Percentiles rank a stretch among this genome's conserved stretches.
Conservation (phyloP, 805 yeast species). For the Candida pseudofarinosa region DNA sequence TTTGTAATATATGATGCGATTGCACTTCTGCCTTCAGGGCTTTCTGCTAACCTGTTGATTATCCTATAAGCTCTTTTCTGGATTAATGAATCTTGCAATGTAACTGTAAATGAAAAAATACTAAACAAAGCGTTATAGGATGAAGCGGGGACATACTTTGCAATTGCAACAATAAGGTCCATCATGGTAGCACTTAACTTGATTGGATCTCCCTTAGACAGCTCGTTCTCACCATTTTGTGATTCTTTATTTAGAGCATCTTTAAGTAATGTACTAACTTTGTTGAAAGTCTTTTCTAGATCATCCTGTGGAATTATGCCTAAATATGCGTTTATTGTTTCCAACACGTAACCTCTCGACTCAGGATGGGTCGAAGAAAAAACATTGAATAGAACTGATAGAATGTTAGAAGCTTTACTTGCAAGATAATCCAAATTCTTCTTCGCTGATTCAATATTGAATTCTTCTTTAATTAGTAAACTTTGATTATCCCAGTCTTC, state of each 20-base stretch:
- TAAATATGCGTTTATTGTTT: constrained; percentile 78
- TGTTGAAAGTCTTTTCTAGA: constrained; percentile 71
- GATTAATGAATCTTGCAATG: constrained; percentile 55
- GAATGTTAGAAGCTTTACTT: constrained; percentile 63
- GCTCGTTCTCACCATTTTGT: constrained; percentile 21
- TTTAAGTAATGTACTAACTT: constrained; percentile 76
- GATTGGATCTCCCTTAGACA: constrained; percentile 35
- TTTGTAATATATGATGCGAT: constrained; percentile 49
- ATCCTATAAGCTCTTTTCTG: constrained; percentile 91
- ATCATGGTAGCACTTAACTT: constrained; percentile 77
- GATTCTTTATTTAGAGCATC: constrained; percentile 64
- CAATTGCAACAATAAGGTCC: constrained; percentile 85
- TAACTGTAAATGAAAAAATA: constrained; percentile 70
- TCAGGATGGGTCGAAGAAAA: constrained; percentile 86
- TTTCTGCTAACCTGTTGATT: constrained; percentile 64
- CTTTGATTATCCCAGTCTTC: constrained; percentile 57
- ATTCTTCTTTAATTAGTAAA: constrained; percentile 53
- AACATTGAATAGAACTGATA: constrained; percentile 87
- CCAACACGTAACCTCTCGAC: constrained; percentile 77
- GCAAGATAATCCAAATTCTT: constrained; percentile 61
- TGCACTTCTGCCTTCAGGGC: constrained; percentile 58
- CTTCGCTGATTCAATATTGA: constrained; percentile 53
- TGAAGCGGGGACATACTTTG: constrained; percentile 71
- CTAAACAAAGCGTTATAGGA: constrained; percentile 70
- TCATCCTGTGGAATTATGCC: constrained; percentile 66